A percentile compares a stretch with the other conserved stretches of the same genome.
phyloP scores from a whole-genome alignment of 176 grass and related monocot genomes.

The Lolium rigidum region DNA sequence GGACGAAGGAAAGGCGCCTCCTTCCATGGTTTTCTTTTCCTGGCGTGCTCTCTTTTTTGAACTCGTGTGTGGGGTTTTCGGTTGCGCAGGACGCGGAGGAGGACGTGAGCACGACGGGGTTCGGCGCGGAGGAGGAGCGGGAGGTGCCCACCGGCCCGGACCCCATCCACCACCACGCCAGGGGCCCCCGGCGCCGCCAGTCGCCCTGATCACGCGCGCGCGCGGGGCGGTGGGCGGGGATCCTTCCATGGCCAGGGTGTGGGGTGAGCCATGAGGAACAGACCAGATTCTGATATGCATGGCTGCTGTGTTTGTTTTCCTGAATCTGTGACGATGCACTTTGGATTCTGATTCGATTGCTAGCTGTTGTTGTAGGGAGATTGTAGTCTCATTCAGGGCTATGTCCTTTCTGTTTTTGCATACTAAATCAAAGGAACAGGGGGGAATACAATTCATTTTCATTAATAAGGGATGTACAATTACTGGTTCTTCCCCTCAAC shows the following conservation, averaged over 20 bases:
- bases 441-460: constrained; percentile 29
- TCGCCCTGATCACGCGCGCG: constrained; percentile 43
- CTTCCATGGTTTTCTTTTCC: constrained; percentile 30
- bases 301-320: constrained; percentile 28
- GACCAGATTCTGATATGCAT: constrained; percentile 18
- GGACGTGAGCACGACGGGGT: constrained; percentile 53
- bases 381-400: background rate
- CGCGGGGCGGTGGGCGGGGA: background rate
- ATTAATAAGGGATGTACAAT: constrained; percentile 42
- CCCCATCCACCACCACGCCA: constrained; percentile 84
- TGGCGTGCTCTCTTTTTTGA: background rate
- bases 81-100: constrained; percentile 52
- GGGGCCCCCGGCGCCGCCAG: constrained; percentile 54
- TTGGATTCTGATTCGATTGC: constrained; percentile 45
- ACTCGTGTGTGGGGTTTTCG: constrained; percentile 40
- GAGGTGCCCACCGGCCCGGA: constrained; percentile 84
- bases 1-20: constrained; percentile 23
- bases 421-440: constrained; percentile 30
- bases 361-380: constrained; percentile 32
- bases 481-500: constrained; percentile 33
- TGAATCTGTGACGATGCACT: constrained; percentile 39
- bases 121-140: constrained; percentile 64
- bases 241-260: constrained; percentile 20
- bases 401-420: constrained; percentile 37
- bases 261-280: constrained; percentile 30